A percentile compares a stretch with the other conserved stretches of the same genome.
Conservation (phyloP, 73 alveolate species). For the Paramecium tetraurelia region DNA sequence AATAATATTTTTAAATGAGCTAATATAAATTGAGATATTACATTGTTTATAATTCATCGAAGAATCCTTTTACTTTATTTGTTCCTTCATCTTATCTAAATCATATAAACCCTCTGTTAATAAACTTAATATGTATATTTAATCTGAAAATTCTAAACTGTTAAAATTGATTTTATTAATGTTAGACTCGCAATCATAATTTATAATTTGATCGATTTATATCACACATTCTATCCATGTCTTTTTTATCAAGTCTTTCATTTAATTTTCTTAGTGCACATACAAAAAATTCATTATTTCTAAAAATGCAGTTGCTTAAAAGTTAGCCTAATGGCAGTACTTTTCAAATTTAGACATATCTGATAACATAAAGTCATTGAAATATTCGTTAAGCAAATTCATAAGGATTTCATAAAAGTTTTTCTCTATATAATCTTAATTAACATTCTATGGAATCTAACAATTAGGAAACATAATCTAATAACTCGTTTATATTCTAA, state of each 20-base stretch:
- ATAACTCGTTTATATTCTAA: neutral
- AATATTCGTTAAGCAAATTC: neutral
- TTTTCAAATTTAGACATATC: neutral
- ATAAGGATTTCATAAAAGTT: slow-evolving; percentile 23
- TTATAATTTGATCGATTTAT: neutral
- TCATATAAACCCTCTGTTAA: neutral
- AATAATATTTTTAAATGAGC: neutral
- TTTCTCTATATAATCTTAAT: slow-evolving; percentile 28
- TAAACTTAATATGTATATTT: neutral
- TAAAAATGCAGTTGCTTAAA: neutral
- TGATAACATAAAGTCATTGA: neutral
- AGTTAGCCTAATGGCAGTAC: neutral
- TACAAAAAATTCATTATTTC: neutral
- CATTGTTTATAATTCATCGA: neutral
- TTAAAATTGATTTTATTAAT: neutral
- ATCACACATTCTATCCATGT: neutral
- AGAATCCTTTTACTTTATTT: neutral
- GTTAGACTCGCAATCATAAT: neutral
- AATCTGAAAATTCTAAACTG: neutral
- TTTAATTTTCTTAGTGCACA: neutral
- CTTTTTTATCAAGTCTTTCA: neutral
- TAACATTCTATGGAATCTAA: neutral
- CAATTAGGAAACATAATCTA: neutral
- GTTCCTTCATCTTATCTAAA: neutral
- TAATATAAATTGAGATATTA: neutral